Evolutionary conservation across 2,329 filamentous ascomycete genomes (phyloP).

Genomic region (Calonectria naviculata): DNA sequence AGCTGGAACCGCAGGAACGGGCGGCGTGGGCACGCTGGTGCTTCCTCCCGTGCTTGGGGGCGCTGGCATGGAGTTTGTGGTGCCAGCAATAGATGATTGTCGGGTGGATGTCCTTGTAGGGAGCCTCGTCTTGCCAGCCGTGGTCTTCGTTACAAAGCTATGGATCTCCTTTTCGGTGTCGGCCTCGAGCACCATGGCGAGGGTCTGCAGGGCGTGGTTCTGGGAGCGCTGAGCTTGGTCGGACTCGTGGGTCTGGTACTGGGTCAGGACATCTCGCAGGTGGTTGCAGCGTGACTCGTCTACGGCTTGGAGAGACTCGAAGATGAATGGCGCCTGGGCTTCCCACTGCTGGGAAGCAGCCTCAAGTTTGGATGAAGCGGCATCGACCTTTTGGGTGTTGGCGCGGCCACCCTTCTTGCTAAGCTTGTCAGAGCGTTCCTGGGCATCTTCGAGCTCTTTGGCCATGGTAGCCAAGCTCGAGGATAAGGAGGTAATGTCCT

Average conservation of each 20-base stretch:
- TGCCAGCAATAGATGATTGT: constrained; percentile 51
- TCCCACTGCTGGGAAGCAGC: constrained; percentile 89
- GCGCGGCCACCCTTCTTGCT: constrained; percentile 82
- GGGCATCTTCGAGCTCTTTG: constrained; percentile 85
- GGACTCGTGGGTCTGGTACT: constrained; percentile 91
- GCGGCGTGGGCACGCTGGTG: constrained; percentile 27
- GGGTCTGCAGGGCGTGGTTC: constrained; percentile 79
- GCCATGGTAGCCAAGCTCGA: constrained; percentile 84
- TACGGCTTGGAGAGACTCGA: constrained; percentile 89
- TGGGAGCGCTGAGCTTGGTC: constrained; percentile 85
- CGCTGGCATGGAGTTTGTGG: constrained; percentile 36
- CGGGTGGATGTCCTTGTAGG: constrained; percentile 54
- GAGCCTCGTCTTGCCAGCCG: constrained; percentile 50
- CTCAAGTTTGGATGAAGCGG: constrained; percentile 78
- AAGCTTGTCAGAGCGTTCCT: constrained; percentile 88
- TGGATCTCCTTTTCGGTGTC: constrained; percentile 89
- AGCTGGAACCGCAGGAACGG: not conserved
- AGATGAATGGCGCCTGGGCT: constrained; percentile 92
- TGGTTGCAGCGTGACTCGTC: constrained; percentile 93
- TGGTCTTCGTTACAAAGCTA: constrained; percentile 66
- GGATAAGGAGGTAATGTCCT: constrained; percentile 83
- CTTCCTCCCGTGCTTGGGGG: constrained; percentile 42
- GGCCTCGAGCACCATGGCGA: constrained; percentile 87
- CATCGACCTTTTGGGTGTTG: constrained; percentile 81
- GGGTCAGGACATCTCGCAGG: constrained; percentile 89